Evolutionary conservation across 495 filamentous ascomycete species (phyloP).

Genomic region (Podospora anserina): DNA sequence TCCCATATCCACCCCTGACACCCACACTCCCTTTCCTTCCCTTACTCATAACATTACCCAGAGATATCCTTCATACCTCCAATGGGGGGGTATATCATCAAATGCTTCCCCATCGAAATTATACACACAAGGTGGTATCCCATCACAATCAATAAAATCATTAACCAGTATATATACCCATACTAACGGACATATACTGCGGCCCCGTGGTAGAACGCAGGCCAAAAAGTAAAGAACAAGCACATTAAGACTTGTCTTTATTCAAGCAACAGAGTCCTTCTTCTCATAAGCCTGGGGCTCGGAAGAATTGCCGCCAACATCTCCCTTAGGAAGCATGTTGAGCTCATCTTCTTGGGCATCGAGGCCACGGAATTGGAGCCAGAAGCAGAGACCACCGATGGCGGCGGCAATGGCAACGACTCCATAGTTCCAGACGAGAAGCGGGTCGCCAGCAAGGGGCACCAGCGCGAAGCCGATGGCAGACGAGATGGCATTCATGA

Average conservation of each 20-base stretch:
- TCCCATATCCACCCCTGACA: background rate
- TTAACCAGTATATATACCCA: background rate
- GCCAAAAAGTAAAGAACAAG: background rate
- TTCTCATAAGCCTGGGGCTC: slow-evolving; percentile 7
- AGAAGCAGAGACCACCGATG: slow-evolving; percentile 60
- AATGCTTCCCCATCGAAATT: background rate
- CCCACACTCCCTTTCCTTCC: background rate
- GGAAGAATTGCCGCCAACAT: slow-evolving; percentile 7
- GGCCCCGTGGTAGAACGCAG: background rate
- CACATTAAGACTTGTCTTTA: background rate
- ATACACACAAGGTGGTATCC: background rate
- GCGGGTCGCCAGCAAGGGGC: slow-evolving; percentile 61
- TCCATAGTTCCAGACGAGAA: slow-evolving; percentile 63
- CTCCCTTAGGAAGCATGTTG: slow-evolving; percentile 49
- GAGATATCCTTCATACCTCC: background rate
- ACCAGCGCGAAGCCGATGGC: slow-evolving; percentile 69
- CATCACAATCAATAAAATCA: background rate
- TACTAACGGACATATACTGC: background rate
- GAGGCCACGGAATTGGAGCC: slow-evolving; percentile 54
- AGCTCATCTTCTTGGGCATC: slow-evolving; percentile 64
- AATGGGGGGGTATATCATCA: background rate
- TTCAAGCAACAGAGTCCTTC: background rate
- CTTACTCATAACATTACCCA: background rate
- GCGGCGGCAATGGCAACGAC: slow-evolving; percentile 60
- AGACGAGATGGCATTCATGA: slow-evolving; percentile 65